A percentile compares a stretch with the other conserved stretches of the same genome.
These are phyloP conservation scores for Waltergamsia citrina DNA, from an alignment of 2,329 filamentous ascomycete species.

Conservation along the genomic window DNA sequence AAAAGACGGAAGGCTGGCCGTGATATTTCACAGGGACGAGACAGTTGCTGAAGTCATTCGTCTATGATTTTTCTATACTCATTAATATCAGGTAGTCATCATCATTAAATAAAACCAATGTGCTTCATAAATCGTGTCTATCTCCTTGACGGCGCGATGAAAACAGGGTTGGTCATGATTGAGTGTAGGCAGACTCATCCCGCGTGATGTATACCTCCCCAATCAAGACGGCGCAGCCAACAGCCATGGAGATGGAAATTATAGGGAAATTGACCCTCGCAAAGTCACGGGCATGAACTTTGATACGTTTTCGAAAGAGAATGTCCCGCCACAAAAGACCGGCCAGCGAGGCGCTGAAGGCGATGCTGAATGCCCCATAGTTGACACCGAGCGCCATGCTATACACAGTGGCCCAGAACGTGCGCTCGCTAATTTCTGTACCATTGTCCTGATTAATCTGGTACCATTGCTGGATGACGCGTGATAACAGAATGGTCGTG, in stretches of 20 bases:
- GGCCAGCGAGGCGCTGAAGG: conserved; percentile 63
- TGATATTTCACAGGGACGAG: no score
- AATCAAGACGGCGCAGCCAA: conserved; percentile 51
- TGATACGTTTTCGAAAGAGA: conserved; percentile 56
- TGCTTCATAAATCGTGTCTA: no score
- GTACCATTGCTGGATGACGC: conserved; percentile 61
- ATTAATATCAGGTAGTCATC: no score
- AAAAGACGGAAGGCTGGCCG: no score
- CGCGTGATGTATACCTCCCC: conserved; percentile 60
- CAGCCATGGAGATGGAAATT: conserved; percentile 57
- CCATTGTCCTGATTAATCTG: conserved; percentile 40
- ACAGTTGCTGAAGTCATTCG: no score
- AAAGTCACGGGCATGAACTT: conserved; percentile 54
- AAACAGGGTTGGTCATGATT: no score
- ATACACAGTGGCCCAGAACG: conserved; percentile 67
- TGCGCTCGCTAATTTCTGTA: conserved; percentile 48
- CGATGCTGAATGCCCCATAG: conserved; percentile 64
- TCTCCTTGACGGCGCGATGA: no score
- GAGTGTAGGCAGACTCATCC: no score
- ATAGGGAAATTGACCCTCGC: conserved; percentile 61
- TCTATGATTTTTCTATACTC: no score
- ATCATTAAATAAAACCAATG: no score
- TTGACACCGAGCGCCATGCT: conserved; percentile 68
- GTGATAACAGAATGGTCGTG: conserved; percentile 62
- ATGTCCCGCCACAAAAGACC: conserved; percentile 68